Base-by-base conservation (phyloP, 2,329 filamentous ascomycete genomes). In the Pseudocercospora vitis region DNA sequence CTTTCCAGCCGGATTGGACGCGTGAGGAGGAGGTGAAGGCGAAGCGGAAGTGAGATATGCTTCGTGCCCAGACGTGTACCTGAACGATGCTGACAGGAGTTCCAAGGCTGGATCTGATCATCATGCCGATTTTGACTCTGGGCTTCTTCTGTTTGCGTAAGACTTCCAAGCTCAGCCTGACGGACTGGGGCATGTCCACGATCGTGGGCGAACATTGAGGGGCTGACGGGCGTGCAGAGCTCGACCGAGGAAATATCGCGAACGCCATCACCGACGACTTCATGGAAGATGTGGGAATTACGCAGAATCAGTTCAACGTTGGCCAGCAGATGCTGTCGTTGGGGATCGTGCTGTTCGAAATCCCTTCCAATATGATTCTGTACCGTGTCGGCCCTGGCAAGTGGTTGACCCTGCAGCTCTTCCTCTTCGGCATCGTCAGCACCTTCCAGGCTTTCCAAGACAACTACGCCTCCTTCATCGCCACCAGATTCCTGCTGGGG, bases 371-470 rank as follows among this genome's bases (percentile, higher is more conserved):
- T 14, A 65, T 67, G 63, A 59, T 69, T 28, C 54, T 70, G 3
- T 70, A 70, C 48, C 62, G 66, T 8, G 60, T 69, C n/a, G 67
- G 73, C 7, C 73, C 73, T 2, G 65, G 66, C 9, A 59, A 71
- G 12, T 74, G 72, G 73, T 64, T 74, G 16, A 70, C 68, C 0
- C 55, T 63, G 1, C 72, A 74, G 49, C 69, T 75, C 32, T 62
- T 75, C 52, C 55, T 65, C 31, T 68, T 67, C 42, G 72, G 72
- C 8, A 60, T 69, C 12, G 71, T 74, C 8, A 70, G 70, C 16
- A 71, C 71, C 1, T 74, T 75, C 50, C 73, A 74, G 48, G 71
- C 72, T 0, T 75, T 71, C 49, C 69, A 73, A 49, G 68, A 66
- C 28, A 70, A 69, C 18, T 67, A 72, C 12, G 69, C 57, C 1